A percentile compares a stretch with the other conserved stretches of the same genome.
These are phyloP conservation scores for Fusarium brachygibbosum DNA, from an alignment of 2,329 filamentous ascomycete species.

Conservation along the genomic window DNA sequence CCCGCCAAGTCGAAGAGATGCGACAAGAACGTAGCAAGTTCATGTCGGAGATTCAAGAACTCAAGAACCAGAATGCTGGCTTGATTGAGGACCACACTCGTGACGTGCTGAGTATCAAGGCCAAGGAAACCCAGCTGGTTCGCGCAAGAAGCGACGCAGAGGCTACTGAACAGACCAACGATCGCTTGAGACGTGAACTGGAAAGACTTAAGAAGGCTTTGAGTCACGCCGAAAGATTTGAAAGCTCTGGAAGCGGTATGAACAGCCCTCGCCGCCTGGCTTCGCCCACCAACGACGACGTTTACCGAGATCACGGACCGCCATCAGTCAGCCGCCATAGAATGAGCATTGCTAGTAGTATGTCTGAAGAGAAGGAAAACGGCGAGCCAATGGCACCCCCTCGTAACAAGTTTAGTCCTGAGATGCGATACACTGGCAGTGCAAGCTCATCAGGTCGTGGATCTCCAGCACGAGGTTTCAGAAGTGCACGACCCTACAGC, in stretches of 20 bases:
- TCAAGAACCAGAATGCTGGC: slow-evolving; percentile 96
- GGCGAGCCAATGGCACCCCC: slow-evolving; percentile 63
- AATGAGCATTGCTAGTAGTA: slow-evolving; percentile 73
- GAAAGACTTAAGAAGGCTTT: slow-evolving; percentile 93
- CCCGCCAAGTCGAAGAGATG: slow-evolving; percentile 82
- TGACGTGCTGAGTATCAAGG: slow-evolving; percentile 95
- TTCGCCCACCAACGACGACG: slow-evolving; percentile 70
- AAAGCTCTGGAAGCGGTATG: slow-evolving; percentile 53
- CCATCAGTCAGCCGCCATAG: slow-evolving; percentile 61
- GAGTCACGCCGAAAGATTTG: slow-evolving; percentile 69
- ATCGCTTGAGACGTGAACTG: slow-evolving; percentile 86
- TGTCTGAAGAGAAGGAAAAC: slow-evolving; percentile 85
- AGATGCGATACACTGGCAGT: slow-evolving; percentile 65
- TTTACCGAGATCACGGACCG: slow-evolving; percentile 67
- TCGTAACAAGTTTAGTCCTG: slow-evolving; percentile 68
- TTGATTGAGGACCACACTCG: slow-evolving; percentile 97
- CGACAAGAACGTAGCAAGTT: slow-evolving; percentile 85
- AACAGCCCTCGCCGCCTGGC: slow-evolving; percentile 58
- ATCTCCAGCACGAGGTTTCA: slow-evolving; percentile 70
- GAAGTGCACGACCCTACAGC: slow-evolving; percentile 53
- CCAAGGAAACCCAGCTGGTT: slow-evolving; percentile 97
- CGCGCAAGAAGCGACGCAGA: slow-evolving; percentile 91
- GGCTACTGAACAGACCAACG: slow-evolving; percentile 86
- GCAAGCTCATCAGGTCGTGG: slow-evolving; percentile 68
- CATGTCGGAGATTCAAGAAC: slow-evolving; percentile 88